A percentile compares a stretch with the other conserved stretches of the same genome.
Conservation (phyloP, 2,329 filamentous ascomycete genomes). For the Fusarium longipes region DNA sequence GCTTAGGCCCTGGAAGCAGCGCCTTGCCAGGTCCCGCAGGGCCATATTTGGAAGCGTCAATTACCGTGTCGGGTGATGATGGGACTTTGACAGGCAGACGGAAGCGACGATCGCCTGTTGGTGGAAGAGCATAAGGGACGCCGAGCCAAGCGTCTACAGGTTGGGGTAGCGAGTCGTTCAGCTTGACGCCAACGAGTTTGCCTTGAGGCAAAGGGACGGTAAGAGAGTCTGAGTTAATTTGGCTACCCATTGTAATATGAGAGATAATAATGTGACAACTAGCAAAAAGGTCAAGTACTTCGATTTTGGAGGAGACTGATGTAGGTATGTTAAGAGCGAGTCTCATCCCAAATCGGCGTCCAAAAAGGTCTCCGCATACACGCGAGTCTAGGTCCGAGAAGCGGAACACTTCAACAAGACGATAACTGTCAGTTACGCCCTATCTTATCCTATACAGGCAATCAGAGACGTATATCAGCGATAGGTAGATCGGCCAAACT, state of each 20-base stretch:
- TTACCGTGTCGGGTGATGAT: conserved; percentile 42
- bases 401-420: not conserved
- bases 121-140: conserved; percentile 61
- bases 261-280: not conserved
- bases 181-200: conserved; percentile 36
- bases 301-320: too few relatives aligned
- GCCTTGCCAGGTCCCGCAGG: conserved; percentile 43
- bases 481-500: conserved; percentile 8
- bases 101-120: conserved; percentile 60
- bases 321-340: not conserved
- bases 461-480: not conserved
- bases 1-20: conserved; percentile 34
- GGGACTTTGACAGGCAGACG: conserved; percentile 49
- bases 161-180: conserved; percentile 36
- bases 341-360: conserved; percentile 11
- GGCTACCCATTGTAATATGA: conserved; percentile 32
- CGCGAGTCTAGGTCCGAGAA: conserved; percentile 11
- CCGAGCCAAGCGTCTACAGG: conserved; percentile 58
- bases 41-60: conserved; percentile 55
- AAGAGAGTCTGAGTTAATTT: conserved; percentile 14
- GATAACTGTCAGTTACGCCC: not conserved
- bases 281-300: too few relatives aligned
- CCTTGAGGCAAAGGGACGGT: conserved; percentile 38
- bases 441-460: conserved; percentile 1
- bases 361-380: conserved; percentile 22